Evolutionary conservation across 2,329 filamentous ascomycete species (phyloP), one percentile per base, ranked within the genome.

Genomic region (Fonsecaea monophora): DNA sequence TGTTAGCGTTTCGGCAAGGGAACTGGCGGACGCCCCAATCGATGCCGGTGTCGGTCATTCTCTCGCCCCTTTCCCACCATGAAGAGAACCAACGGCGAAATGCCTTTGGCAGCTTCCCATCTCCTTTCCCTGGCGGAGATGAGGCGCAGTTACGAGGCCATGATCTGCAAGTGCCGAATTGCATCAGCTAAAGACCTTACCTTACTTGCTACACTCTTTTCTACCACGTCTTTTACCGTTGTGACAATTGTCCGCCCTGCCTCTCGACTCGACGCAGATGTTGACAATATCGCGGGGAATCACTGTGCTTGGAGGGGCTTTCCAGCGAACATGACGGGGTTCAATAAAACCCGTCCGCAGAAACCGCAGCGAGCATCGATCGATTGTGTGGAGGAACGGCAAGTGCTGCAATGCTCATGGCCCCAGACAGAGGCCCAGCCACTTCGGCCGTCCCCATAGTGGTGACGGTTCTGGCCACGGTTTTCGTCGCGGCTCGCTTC

Each of bases 401-500:
- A 12, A 50, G 15, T n/a, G 45, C 10, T 21, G 15, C 13, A 12
- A 3, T 38, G 15, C 13, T 34, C n/a, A 74, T 74, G 72, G 67
- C 68, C 13, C 61, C 30, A n/a, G 66, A 70, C 50, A 77, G 79
- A 70, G 76, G 74, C 62, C 75, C 75, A 40, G 73, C 73, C 37
- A 81, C 81, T 3, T 74, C 81, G 64, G 78, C 76, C 32, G 80
- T 82, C 60, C 81, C 80, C 12, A 76, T 82, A 54, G 73, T 77
- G 61, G 72, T 82, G 60, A 84, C 94, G 68, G 84, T 85, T 25
- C 77, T 94, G 60, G 88, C 91, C 60, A 90, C 90, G 45, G 74
- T 90, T 62, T 94, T 96, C 75, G 91, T 97, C 72, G 83, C 83
- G 50, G 85, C 91, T 40, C 88, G 94, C 62, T 82, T 96, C 71